A percentile compares a stretch with the other conserved stretches of the same genome.
Evolutionary conservation across 2,329 filamentous ascomycete species (phyloP).

Genomic region (Aphanocladium album): DNA sequence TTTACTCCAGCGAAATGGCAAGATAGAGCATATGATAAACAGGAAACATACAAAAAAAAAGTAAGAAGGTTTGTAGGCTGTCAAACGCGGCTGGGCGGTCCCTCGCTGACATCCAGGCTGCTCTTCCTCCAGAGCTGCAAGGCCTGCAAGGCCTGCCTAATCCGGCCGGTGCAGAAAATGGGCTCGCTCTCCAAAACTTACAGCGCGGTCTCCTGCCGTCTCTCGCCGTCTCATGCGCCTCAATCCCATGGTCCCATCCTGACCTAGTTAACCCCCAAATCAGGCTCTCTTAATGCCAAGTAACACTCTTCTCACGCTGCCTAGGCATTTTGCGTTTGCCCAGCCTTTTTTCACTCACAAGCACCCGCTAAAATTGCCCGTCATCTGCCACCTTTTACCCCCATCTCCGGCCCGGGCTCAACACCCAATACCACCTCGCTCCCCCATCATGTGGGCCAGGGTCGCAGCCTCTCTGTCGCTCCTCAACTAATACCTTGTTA

Average conservation of each 20-base stretch:
- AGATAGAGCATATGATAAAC: no score
- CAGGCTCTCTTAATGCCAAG: not conserved
- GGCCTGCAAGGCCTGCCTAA: not conserved
- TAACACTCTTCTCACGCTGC: no score
- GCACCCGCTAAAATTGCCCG: not conserved
- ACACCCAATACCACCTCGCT: slow-evolving; percentile 8
- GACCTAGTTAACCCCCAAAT: no score
- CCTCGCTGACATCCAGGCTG: not conserved
- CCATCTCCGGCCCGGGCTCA: not conserved
- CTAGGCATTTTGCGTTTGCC: not conserved
- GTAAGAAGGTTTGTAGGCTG: not conserved
- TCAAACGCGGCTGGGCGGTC: not conserved
- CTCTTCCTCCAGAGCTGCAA: not conserved
- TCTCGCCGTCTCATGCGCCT: slow-evolving; percentile 6
- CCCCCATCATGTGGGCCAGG: slow-evolving; percentile 8
- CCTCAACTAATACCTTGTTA: not conserved
- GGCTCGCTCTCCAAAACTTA: not conserved
- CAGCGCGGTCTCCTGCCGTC: no score
- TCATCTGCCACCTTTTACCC: not conserved
- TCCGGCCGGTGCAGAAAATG: no score
- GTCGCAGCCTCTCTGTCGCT: not conserved
- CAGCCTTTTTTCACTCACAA: not conserved
- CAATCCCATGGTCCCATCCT: not conserved
- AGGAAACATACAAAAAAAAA: not conserved
- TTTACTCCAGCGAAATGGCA: no score